Conservation (phyloP, 2,329 filamentous ascomycete species). For the Trichophyton benhamiae region DNA sequence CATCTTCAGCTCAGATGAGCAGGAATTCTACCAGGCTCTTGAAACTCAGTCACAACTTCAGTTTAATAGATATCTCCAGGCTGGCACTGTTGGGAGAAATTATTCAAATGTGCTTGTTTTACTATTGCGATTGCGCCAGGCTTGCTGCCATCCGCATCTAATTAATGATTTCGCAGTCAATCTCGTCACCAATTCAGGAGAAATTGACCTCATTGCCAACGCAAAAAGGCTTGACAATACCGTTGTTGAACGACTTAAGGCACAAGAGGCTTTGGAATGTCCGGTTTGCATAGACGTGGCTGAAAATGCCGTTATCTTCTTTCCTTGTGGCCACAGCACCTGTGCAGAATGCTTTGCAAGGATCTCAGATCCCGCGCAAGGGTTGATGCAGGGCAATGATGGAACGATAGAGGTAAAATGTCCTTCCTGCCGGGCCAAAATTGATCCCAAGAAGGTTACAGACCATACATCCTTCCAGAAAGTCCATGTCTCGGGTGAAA, state of each 20-base stretch:
- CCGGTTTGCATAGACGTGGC: slow-evolving; percentile 70
- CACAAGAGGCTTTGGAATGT: slow-evolving; percentile 56
- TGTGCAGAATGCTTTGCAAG: slow-evolving; percentile 65
- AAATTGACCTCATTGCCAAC: slow-evolving; percentile 47
- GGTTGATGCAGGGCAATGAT: slow-evolving; percentile 50
- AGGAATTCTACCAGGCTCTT: slow-evolving; percentile 51
- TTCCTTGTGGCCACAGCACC: slow-evolving; percentile 71
- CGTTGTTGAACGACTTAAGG: slow-evolving; percentile 56
- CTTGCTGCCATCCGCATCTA: slow-evolving; percentile 64
- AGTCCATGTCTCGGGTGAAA: slow-evolving; percentile 51
- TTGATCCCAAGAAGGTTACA: slow-evolving; percentile 59
- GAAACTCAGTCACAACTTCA: slow-evolving; percentile 54
- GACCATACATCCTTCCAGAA: slow-evolving; percentile 62
- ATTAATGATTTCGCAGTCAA: slow-evolving; percentile 53
- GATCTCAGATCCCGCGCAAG: slow-evolving; percentile 50
- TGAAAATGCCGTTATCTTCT: slow-evolving; percentile 61
- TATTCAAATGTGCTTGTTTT: slow-evolving; percentile 74
- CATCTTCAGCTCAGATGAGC: slow-evolving; percentile 54
- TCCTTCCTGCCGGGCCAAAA: slow-evolving; percentile 58
- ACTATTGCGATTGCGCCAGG: slow-evolving; percentile 65
- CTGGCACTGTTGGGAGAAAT: slow-evolving; percentile 54
- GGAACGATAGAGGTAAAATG: slow-evolving; percentile 47
- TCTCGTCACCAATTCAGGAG: slow-evolving; percentile 29
- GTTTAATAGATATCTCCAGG: slow-evolving; percentile 65
- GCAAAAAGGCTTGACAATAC: slow-evolving; percentile 48